Evolutionary conservation across 2,329 filamentous ascomycete genomes (phyloP).

Genomic region (Cercospora sp.): DNA sequence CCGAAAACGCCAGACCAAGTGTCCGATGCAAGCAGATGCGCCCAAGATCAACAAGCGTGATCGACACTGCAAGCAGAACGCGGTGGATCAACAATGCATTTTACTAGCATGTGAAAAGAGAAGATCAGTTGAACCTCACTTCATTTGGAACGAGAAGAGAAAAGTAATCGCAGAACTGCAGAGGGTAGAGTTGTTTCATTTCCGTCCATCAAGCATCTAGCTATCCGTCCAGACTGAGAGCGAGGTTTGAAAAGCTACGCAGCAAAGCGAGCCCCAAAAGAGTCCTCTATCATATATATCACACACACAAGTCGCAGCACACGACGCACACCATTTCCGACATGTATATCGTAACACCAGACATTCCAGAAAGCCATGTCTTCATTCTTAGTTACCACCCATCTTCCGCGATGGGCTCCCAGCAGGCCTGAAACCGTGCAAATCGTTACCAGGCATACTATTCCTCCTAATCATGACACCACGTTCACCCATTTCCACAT

Average conservation of each 20-base stretch:
- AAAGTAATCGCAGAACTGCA: not conserved
- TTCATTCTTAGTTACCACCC: conserved; percentile 20
- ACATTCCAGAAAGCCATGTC: not conserved
- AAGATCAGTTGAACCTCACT: not conserved
- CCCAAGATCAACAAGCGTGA: not conserved
- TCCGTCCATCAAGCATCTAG: conserved; percentile 21
- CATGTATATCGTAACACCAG: conserved; percentile 21
- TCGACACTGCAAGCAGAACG: conserved; percentile 5
- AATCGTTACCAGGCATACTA: conserved; percentile 34
- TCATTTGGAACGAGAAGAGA: not conserved
- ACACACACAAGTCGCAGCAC: not conserved
- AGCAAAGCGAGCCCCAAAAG: conserved; percentile 11
- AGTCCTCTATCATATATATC: conserved; percentile 8
- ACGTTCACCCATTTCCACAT: conserved; percentile 37
- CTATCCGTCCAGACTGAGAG: conserved; percentile 16
- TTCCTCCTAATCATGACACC: conserved; percentile 39
- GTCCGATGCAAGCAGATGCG: not conserved
- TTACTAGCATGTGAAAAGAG: not conserved
- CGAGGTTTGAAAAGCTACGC: conserved; percentile 12
- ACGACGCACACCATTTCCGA: conserved; percentile 2
- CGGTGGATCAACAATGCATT: conserved; percentile 3
- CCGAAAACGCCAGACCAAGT: conserved; percentile 1
- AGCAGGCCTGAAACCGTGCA: conserved; percentile 22
- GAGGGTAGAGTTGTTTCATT: conserved; percentile 22
- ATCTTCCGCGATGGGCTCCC: conserved; percentile 30